Evolutionary conservation across 192 early-diverging fungal genomes (phyloP).

Genomic region (Backusella australiensis): DNA sequence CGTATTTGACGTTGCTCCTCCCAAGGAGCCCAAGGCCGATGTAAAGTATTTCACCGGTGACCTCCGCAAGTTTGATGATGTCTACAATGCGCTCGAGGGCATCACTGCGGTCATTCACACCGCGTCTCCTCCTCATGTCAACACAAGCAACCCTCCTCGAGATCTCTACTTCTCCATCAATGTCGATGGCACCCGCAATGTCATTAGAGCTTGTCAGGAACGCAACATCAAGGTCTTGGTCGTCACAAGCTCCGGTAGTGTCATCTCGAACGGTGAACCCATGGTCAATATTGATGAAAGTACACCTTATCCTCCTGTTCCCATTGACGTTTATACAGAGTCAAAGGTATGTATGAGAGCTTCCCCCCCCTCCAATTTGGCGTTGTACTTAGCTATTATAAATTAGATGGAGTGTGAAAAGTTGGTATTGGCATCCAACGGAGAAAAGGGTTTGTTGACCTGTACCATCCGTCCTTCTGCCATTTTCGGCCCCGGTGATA

Average conservation of each 20-base stretch:
- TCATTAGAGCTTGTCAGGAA: conserved; percentile 73
- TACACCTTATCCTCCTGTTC: conserved; percentile 65
- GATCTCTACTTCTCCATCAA: conserved; percentile 78
- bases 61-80: conserved; percentile 50
- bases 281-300: conserved; percentile 83
- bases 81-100: conserved; percentile 61
- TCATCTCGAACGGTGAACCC: conserved; percentile 76
- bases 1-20: conserved; percentile 80
- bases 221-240: conserved; percentile 70
- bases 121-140: conserved; percentile 76
- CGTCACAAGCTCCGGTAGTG: conserved; percentile 86
- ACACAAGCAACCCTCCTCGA: conserved; percentile 53
- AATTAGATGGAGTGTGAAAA: conserved; percentile 58
- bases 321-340: conserved; percentile 91
- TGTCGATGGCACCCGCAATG: conserved; percentile 82
- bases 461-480: conserved; percentile 82
- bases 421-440: conserved; percentile 75
- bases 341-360: conserved; percentile 62
- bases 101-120: conserved; percentile 84
- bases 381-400: not conserved
- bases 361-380: not conserved
- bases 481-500: conserved; percentile 89
- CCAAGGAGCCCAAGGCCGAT: conserved; percentile 35
- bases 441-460: conserved; percentile 60
- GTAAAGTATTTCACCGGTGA: conserved; percentile 50